These are phyloP conservation scores for Colletotrichum cordylinicola DNA, from an alignment of 2,329 filamentous ascomycete genomes.

Conservation along the genomic window DNA sequence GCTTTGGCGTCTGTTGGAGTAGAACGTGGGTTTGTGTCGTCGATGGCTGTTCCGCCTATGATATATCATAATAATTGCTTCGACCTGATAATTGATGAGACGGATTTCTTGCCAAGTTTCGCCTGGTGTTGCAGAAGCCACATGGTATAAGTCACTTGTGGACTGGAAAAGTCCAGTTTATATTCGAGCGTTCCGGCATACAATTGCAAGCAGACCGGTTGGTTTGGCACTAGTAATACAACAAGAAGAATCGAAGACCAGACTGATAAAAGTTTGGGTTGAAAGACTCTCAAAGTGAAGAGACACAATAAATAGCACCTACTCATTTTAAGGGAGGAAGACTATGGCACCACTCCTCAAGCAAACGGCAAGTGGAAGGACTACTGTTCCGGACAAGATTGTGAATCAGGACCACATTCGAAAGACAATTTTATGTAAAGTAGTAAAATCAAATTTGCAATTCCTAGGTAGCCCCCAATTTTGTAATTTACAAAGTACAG, in stretches of 20 bases:
- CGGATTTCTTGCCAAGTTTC: not conserved
- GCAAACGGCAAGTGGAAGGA: not conserved
- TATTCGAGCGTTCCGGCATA: not conserved
- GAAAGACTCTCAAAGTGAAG: not conserved
- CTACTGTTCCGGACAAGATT: not conserved
- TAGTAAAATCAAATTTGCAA: not conserved
- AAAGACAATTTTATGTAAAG: not conserved
- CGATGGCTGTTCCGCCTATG: not conserved
- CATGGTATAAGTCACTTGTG: not conserved
- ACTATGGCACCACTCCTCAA: not conserved
- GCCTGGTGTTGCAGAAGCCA: not conserved
- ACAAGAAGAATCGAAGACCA: not conserved
- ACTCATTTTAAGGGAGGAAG: not conserved
- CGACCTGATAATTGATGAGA: not conserved
- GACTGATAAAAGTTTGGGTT: not conserved
- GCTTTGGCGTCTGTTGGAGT: not conserved
- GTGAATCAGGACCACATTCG: not conserved
- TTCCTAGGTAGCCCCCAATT: constrained; percentile 7
- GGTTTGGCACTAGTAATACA: not conserved
- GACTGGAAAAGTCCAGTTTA: not conserved
- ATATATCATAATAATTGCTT: not conserved
- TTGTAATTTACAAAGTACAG: constrained; percentile 20
- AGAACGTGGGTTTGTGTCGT: not conserved
- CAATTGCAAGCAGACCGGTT: not conserved
- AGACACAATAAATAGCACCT: not conserved